Evolutionary conservation across 2,329 filamentous ascomycete species (phyloP).

Genomic region (Colletotrichum lupini): DNA sequence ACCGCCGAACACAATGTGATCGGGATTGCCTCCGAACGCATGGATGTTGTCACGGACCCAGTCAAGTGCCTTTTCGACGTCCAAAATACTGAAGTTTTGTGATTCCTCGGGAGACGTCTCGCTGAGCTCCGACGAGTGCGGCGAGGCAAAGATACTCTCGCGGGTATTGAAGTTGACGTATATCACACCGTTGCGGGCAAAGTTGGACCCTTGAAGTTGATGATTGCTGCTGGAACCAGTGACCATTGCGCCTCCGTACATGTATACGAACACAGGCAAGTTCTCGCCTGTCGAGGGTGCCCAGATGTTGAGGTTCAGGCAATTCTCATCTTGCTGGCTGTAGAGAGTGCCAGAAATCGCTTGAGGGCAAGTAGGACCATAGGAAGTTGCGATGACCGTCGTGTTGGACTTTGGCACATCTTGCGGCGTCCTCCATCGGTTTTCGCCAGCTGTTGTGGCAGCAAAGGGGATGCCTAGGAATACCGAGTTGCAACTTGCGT

Average conservation of each 20-base stretch:
- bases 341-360: slow-evolving; percentile 37
- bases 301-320: slow-evolving; percentile 55
- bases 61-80: slow-evolving; percentile 50
- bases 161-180: slow-evolving; percentile 54
- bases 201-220: slow-evolving; percentile 48
- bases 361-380: slow-evolving; percentile 43
- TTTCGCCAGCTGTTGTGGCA: slow-evolving; percentile 51
- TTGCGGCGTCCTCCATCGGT: slow-evolving; percentile 45
- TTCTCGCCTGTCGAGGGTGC: slow-evolving; percentile 40
- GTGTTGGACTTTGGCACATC: slow-evolving; percentile 36
- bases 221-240: slow-evolving; percentile 54
- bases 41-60: slow-evolving; percentile 53
- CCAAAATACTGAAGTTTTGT: slow-evolving; percentile 47
- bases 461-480: slow-evolving; percentile 53
- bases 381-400: slow-evolving; percentile 39
- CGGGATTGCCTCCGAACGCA: slow-evolving; percentile 56
- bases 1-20: slow-evolving; percentile 57
- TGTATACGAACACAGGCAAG: slow-evolving; percentile 53
- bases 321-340: slow-evolving; percentile 49
- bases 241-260: slow-evolving; percentile 57
- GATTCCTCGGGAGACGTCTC: slow-evolving; percentile 40
- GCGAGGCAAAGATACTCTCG: slow-evolving; percentile 56
- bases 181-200: slow-evolving; percentile 48
- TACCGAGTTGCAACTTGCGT: slow-evolving; percentile 46
- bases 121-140: slow-evolving; percentile 51